Base-by-base conservation (phyloP, 495 filamentous ascomycete genomes). In the Elasticomyces elasticus region DNA sequence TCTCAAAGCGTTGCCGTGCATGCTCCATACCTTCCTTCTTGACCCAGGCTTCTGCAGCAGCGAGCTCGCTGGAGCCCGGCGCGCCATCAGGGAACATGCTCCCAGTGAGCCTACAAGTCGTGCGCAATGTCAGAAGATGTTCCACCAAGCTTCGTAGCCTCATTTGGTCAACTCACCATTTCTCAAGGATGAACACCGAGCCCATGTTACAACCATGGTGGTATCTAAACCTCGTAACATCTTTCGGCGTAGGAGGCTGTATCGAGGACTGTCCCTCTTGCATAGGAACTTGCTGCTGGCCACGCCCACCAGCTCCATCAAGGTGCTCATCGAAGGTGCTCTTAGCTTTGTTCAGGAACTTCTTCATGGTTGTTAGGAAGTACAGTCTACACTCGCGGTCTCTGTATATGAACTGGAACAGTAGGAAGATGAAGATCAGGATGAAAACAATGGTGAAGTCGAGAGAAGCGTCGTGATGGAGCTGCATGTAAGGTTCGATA, bases 201-300 rank as follows among this genome's bases (percentile, higher is more conserved):
- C 79, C 78, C 17, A 81, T 64, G 53, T 80, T 81, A 3, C 69
- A 68, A 17, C 77, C 78, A 62, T 80, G 73, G 53, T 79, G 75
- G 60, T 73, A 77, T 47, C 78, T 74, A 61, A 78, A 79, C 13
- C 74, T 67, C 26, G 73, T 62, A 33, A 76, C 63, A 55, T 80
- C 76, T 37, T 61, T 51, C 5, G 62, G 43, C 22, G 69, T 70
- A 12, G 75, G 71, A 7, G 68, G 55, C 31, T 52, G 46, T 27
- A 72, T 63, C 12, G 48, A 51, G n/a, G 66, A 66, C 44, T 26
- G 49, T 58, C 50, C 6, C 48, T 56, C 63, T 37, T 55, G 30
- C 54, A 54, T 52, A 40, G 41, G 12, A 27, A 37, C 22, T 38
- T 55, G 57, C 40, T 47, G 51, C 41, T 33, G 46, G 7, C 42